Evolutionary conservation across 2,329 filamentous ascomycete species (phyloP), one percentile per base, ranked within the genome.

Genomic region (Dactylellina drechsleri): DNA sequence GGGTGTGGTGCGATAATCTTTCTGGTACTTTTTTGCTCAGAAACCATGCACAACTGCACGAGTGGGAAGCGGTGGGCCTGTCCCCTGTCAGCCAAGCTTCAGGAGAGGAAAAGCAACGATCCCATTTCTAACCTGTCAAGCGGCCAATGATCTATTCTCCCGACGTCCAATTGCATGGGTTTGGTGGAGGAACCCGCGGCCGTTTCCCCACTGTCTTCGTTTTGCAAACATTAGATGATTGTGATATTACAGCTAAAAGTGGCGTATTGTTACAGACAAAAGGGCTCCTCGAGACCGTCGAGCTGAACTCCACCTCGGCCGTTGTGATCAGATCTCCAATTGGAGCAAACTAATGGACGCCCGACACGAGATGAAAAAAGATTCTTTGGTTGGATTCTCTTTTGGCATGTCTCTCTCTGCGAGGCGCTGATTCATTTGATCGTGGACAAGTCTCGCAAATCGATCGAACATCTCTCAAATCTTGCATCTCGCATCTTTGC

Each of bases 71-170:
- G 52, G 62, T 28, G 56, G 56, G 57, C 61, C 57, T 41, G 28
- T 54, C 47, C 64, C 71, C 64, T 58, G 66, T 60, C 64, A 18
- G 71, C 71, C 64, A 75, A 75, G 71, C 71, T 54, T 75, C 71
- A 75, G 71, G 71, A 68, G 64, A 75, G 58, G 53, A 68, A 75
- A 65, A 64, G 58, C 57, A 68, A 64, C 52, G 64, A 68, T 61
- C 71, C 64, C 64, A 68, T 68, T 75, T 68, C 64, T 58, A 58
- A 65, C 64, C 71, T 75, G 71, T 75, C 71, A 74, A 67, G 57
- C 67, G 50, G 67, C 68, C 68, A 74, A 74, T 74, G 56, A 62
- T 60, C 68, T 47, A 66, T 66, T 66, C 47, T 66, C 56, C 68
- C 71, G 64, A 64, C 56, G 36, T 60, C 71, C 71, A 68, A 56